Base-by-base conservation (phyloP, 768 basidiomycete species). In the Lepiota brunneoincarnata region DNA sequence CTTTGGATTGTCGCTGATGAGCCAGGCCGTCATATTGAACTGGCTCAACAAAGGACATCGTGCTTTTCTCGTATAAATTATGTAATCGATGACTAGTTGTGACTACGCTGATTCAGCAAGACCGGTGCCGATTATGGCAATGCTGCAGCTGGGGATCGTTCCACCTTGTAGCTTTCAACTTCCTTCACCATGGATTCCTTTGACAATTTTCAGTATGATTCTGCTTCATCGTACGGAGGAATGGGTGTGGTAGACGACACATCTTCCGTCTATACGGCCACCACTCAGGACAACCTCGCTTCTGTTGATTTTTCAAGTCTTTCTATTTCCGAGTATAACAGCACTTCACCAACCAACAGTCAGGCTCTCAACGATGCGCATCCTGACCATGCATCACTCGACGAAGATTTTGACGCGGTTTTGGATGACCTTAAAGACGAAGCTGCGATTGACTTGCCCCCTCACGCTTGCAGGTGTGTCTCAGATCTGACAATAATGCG, bases 391-490 rank as follows among this genome's bases (percentile, higher is more conserved):
- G 61, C 66, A 34, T 67, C 62, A 5, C 67, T 86, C 43, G 89
- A 92, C 54, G 93, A 94, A 50, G 93, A 96, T 64, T 92, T 94
- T 59, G 91, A 95, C 67, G 88, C 83, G 6, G 89, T 93, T 41
- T 73, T 96, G 36, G 93, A 95, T 56, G 93, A 95, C 66, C 67
- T 93, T 63, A 94, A 92, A 71, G 89, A 91, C 59, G 91, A 90
- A 60, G 76, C 75, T 35, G 75, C 81, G 14, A 77, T 93, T 31
- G 89, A 94, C 73, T 68, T 95, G 47, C 93, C 93, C 2, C 83
- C 89, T 9, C 96, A 98, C 69, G 96, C 96, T 7, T 98, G 95
- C 91, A 93, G 91, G 95, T 93, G 52, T 57, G 81, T 74, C 36
- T 51, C 35, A 35, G 35, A 37, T 38, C 43, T 17, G 26, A 40